A percentile compares a stretch with the other conserved stretches of the same genome.
Conservation (phyloP, 441 rosid genomes). For the Populus trichocarpa region DNA sequence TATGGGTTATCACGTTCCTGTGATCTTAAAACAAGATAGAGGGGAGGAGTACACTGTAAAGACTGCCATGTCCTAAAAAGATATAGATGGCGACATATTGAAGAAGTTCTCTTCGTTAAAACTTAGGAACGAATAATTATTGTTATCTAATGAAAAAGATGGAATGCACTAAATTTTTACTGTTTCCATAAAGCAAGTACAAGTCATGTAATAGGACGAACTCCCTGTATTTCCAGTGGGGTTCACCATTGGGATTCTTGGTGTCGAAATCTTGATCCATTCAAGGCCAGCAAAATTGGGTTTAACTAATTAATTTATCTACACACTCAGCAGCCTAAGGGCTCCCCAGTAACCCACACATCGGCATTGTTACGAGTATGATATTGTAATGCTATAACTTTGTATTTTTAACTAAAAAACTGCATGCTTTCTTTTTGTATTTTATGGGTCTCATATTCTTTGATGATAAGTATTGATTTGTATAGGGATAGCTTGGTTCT, state of each 20-base stretch:
- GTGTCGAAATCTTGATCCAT: neutral
- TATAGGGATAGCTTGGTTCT: neutral
- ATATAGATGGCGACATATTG: conserved; percentile 30
- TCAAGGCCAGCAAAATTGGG: neutral
- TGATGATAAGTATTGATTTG: conserved; percentile 18
- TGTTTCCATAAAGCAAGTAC: neutral
- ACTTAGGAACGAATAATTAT: conserved; percentile 1
- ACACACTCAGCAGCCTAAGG: neutral
- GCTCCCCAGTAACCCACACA: neutral
- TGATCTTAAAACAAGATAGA: neutral
- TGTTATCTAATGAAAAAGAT: conserved; percentile 17
- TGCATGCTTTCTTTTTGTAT: conserved; percentile 4
- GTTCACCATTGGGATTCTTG: neutral
- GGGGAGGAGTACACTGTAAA: neutral
- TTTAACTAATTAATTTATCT: neutral
- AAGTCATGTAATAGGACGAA: neutral
- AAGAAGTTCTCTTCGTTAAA: conserved; percentile 5
- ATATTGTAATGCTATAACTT: neutral
- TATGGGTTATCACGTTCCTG: too few species aligned
- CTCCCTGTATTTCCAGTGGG: neutral
- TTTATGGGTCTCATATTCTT: conserved; percentile 4
- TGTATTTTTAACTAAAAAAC: neutral
- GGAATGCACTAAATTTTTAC: conserved; percentile 8
- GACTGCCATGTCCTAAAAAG: conserved; percentile 4
- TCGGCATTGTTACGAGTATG: neutral